Conservation (phyloP, 1,139 yeast genomes). For the Wickerhamomyces sp. region DNA sequence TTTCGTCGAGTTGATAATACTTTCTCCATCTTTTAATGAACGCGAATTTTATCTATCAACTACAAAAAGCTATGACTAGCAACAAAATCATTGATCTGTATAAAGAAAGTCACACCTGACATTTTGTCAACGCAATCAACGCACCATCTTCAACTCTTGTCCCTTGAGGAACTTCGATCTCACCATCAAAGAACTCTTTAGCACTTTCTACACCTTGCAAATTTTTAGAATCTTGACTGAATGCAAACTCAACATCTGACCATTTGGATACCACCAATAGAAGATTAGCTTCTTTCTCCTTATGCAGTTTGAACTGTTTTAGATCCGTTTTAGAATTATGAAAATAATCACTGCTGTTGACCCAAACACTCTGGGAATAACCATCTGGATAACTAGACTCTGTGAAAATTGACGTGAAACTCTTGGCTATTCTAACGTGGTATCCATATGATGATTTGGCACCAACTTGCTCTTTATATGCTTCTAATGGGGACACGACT, state of each 20-base stretch:
- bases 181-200: constrained; percentile 65
- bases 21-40: too few species aligned
- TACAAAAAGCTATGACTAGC: too few species aligned
- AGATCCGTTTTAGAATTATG: constrained; percentile 24
- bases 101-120: constrained; percentile 1
- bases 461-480: constrained; percentile 58
- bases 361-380: constrained; percentile 60
- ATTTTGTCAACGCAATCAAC: constrained; percentile 52
- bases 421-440: constrained; percentile 60
- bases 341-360: constrained; percentile 63
- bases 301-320: constrained; percentile 12
- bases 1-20: too few species aligned
- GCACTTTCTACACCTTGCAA: constrained; percentile 51
- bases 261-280: constrained; percentile 62
- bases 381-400: constrained; percentile 65
- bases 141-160: constrained; percentile 69
- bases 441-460: constrained; percentile 66
- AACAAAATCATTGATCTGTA: neutral
- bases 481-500: constrained; percentile 67
- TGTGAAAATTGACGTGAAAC: constrained; percentile 64
- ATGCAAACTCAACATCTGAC: constrained; percentile 48
- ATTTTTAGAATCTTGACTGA: constrained; percentile 40
- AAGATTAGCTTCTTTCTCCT: constrained; percentile 29
- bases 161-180: constrained; percentile 47
- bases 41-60: too few species aligned